Percentiles rank a stretch among this genome's conserved stretches.
These are phyloP conservation scores for Agrocybe pediades DNA, from an alignment of 768 basidiomycete genomes.

Conservation along the genomic window DNA sequence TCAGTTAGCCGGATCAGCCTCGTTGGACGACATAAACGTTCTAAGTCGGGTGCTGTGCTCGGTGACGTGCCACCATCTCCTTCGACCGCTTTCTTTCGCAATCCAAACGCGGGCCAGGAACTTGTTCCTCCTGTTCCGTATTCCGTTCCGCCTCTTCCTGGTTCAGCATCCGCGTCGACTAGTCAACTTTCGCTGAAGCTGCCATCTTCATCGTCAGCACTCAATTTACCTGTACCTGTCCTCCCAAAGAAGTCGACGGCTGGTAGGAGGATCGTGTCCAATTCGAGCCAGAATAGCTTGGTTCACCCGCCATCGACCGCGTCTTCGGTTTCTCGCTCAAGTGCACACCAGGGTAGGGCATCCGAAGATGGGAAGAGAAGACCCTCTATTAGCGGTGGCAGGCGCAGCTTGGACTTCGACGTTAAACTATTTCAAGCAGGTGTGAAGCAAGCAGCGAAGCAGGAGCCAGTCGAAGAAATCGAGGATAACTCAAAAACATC, in stretches of 20 bases:
- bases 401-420: neutral
- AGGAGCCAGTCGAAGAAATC: neutral
- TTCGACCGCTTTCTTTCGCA: slow-evolving; percentile 1
- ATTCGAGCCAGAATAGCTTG: slow-evolving; percentile 17
- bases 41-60: slow-evolving; percentile 43
- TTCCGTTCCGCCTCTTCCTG: slow-evolving; percentile 17
- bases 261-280: slow-evolving; percentile 12
- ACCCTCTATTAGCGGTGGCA: slow-evolving; percentile 6
- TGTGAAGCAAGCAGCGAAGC: neutral
- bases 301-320: slow-evolving; percentile 12
- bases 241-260: neutral
- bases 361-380: slow-evolving; percentile 1
- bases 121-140: slow-evolving; percentile 13
- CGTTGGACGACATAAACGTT: slow-evolving; percentile 57
- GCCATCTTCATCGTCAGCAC: neutral
- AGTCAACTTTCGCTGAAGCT: slow-evolving; percentile 20
- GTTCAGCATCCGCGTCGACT: slow-evolving; percentile 4
- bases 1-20: slow-evolving; percentile 66
- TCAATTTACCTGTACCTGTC: neutral
- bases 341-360: neutral
- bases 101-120: neutral
- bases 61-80: neutral
- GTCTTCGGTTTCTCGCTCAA: slow-evolving; percentile 1
- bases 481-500: neutral
- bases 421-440: neutral